A percentile compares a stretch with the other conserved stretches of the same genome.
Evolutionary conservation across 768 basidiomycete species (phyloP).

Genomic region (Myochromella boudieri): DNA sequence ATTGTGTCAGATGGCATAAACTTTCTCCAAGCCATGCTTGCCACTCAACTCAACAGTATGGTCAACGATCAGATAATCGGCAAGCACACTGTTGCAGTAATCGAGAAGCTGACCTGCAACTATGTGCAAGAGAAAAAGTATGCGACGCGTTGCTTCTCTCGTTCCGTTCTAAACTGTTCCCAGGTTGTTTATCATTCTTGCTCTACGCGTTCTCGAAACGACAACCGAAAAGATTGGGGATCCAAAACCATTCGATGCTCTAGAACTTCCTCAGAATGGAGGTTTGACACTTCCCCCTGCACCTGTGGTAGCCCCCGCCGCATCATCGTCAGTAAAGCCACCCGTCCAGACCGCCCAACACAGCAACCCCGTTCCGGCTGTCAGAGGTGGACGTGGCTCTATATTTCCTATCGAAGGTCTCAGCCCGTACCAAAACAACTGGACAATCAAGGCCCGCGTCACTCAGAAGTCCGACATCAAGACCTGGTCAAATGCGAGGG

Average conservation of each 20-base stretch:
- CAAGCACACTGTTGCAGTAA: constrained; percentile 66
- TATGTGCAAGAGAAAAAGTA: constrained; percentile 83
- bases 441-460: constrained; percentile 96
- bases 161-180: constrained; percentile 4
- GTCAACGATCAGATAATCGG: constrained; percentile 62
- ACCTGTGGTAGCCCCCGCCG: constrained; percentile 26
- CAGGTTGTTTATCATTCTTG: constrained; percentile 83
- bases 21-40: constrained; percentile 93
- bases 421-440: constrained; percentile 96
- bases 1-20: constrained; percentile 88
- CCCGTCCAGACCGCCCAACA: constrained; percentile 17
- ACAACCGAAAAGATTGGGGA: constrained; percentile 74
- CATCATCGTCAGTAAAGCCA: constrained; percentile 23
- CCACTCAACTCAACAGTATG: constrained; percentile 82
- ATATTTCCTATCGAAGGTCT: constrained; percentile 88
- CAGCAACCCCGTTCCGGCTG: constrained; percentile 5
- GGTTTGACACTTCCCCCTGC: constrained; percentile 21
- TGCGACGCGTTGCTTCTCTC: constrained; percentile 22
- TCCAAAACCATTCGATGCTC: constrained; percentile 33
- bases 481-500: constrained; percentile 84
- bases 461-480: constrained; percentile 87
- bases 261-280: constrained; percentile 20
- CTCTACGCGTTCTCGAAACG: constrained; percentile 54
- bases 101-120: constrained; percentile 81
- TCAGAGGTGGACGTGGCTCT: constrained; percentile 30